Evolutionary conservation across 345 rosid genomes (phyloP).

Genomic region (Citrus unshiu): DNA sequence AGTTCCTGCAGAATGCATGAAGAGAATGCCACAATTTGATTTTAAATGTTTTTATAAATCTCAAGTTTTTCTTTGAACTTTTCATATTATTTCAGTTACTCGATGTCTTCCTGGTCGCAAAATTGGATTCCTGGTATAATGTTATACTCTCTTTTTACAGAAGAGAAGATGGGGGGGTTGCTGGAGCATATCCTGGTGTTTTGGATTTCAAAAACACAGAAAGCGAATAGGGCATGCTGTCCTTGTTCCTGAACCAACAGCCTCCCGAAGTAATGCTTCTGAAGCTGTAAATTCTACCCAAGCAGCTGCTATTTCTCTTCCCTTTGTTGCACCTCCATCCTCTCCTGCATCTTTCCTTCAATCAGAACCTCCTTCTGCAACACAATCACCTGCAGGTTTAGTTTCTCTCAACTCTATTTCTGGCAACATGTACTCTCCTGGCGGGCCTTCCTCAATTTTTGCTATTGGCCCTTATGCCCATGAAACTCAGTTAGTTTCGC

Average conservation of each 20-base stretch:
- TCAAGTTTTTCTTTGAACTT: not conserved
- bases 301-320: slow-evolving; percentile 38
- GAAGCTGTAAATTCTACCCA: slow-evolving; percentile 34
- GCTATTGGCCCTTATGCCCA: slow-evolving; percentile 94
- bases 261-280: slow-evolving; percentile 28
- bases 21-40: not conserved
- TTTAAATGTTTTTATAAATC: not conserved
- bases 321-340: slow-evolving; percentile 92
- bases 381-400: slow-evolving; percentile 80
- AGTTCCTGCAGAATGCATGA: not conserved
- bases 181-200: slow-evolving; percentile 69
- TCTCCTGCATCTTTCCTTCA: slow-evolving; percentile 95
- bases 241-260: slow-evolving; percentile 52
- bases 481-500: slow-evolving; percentile 90
- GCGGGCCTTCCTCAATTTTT: slow-evolving; percentile 77
- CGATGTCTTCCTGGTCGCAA: not conserved
- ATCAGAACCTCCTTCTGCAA: slow-evolving; percentile 82
- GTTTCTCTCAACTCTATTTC: slow-evolving; percentile 58
- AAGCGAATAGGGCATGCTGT: slow-evolving; percentile 74
- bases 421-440: slow-evolving; percentile 61
- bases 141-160: slow-evolving; percentile 28
- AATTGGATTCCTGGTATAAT: not conserved
- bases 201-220: slow-evolving; percentile 53
- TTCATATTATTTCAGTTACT: not conserved
- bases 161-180: slow-evolving; percentile 76